Percentiles rank a stretch among this genome's conserved stretches.
These are phyloP conservation scores for Pichia heedii DNA, from an alignment of 805 yeast genomes.

Conservation along the genomic window DNA sequence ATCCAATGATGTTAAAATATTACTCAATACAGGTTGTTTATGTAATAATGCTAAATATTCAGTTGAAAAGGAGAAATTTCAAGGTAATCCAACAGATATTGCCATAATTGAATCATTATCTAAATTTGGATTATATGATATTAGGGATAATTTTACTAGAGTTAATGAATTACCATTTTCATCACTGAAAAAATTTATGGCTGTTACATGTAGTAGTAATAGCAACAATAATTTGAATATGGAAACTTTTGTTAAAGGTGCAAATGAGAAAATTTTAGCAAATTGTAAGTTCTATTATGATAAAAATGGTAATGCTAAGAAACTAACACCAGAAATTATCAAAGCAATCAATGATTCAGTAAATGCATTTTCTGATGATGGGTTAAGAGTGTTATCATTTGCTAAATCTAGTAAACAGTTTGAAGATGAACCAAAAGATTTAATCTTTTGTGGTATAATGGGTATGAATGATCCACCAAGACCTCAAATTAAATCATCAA, in stretches of 20 bases:
- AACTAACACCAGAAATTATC: conserved; percentile 43
- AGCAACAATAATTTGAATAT: conserved; percentile 39
- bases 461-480: conserved; percentile 99
- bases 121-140: conserved; percentile 64
- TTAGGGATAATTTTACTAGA: conserved; percentile 51
- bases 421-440: conserved; percentile 41
- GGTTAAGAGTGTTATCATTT: conserved; percentile 78
- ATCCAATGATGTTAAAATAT: conserved; percentile 44
- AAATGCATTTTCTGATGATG: conserved; percentile 62
- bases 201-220: conserved; percentile 50
- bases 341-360: conserved; percentile 49
- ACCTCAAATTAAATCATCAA: conserved; percentile 68
- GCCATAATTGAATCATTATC: conserved; percentile 73
- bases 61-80: conserved; percentile 54
- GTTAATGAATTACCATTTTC: conserved; percentile 75
- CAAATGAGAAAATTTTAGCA: conserved; percentile 63
- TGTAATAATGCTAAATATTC: conserved; percentile 73
- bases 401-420: conserved; percentile 43
- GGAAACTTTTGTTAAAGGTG: conserved; percentile 79
- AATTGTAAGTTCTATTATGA: conserved; percentile 52
- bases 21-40: conserved; percentile 57
- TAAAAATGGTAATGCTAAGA: conserved; percentile 49
- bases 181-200: conserved; percentile 82
- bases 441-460: conserved; percentile 75
- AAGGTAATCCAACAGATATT: conserved; percentile 93